Evolutionary conservation across 148 eudicot genomes (phyloP), one percentile per base, ranked within the genome.

Genomic region (Pharnaceum exiguum): DNA sequence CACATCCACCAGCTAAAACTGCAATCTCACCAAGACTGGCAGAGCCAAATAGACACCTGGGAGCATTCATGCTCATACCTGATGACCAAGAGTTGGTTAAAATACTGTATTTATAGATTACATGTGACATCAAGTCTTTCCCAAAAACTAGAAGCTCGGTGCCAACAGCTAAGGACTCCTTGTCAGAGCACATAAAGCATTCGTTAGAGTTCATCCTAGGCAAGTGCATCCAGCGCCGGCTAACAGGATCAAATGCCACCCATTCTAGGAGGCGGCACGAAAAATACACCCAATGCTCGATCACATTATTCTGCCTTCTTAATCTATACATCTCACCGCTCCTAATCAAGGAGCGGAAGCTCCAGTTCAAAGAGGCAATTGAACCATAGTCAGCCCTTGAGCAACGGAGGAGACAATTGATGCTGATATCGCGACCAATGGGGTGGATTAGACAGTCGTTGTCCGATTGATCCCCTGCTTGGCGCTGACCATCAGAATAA

Each of bases 161-260:
- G 22, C 97, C 97, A 47, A 90, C 97, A 4, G 93, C 97, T 50
- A 90, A 56, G 4, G 97, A 90, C 62, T 90, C 97, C 72, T 90
- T 90, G 35, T 90, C 97, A 0, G 85, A 77, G 47, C 75, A 79
- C 65, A 65, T 53, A 51, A 90, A 90, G 75, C 89, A 82, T 22
- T 84, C 83, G 25, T 84, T 73, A 3, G 82, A 74, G 19, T 71
- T 58, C 87, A 90, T 84, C 32, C 61, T 72, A 5, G 97, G 97
- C 55, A 90, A 54, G 1, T 63, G 70, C 93, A 87, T 87, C 97
- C 97, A 90, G 26, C 70, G 81, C 10, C 75, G 69, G n/a, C 76
- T 72, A 51, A 13, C 60, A 0, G 97, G 97, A 71, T 90, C 87
- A 60, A 90, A 90, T 6, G 97, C 89, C 35, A 82, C 95, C 97